Conservation (phyloP, 352 stramenopile species). For the Elongisporangium senticosum region DNA sequence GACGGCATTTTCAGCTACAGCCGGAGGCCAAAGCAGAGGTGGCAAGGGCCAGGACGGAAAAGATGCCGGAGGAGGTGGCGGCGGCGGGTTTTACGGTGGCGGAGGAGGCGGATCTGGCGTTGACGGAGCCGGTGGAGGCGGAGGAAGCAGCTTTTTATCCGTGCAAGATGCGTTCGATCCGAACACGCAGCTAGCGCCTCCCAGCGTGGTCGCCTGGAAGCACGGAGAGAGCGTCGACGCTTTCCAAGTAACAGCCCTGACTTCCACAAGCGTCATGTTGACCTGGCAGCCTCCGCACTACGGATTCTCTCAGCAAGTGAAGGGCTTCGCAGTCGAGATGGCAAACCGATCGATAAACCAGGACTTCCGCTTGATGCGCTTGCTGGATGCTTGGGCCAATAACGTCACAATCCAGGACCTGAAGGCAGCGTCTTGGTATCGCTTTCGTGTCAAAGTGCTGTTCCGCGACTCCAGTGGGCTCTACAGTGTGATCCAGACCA, state of each 20-base stretch:
- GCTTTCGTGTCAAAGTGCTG: conserved; percentile 48
- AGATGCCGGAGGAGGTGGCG: conserved; percentile 72
- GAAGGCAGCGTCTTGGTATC: conserved; percentile 26
- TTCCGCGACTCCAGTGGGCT: conserved; percentile 28
- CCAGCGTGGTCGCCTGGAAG: conserved; percentile 3
- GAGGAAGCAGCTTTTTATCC: conserved; percentile 54
- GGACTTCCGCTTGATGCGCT: conserved; percentile 43
- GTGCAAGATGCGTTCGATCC: conserved; percentile 14
- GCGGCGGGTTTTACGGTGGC: conserved; percentile 68
- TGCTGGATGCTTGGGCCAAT: conserved; percentile 12
- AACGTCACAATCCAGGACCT: conserved; percentile 24
- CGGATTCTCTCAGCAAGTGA: conserved; percentile 31
- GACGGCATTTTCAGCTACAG: conserved; percentile 12
- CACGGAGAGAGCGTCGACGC: conserved; percentile 19
- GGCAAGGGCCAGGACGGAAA: conserved; percentile 72
- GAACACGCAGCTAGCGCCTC: not conserved
- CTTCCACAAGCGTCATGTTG: conserved; percentile 32
- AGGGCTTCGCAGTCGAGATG: conserved; percentile 58
- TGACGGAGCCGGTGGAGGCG: conserved; percentile 53
- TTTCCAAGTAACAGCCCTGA: conserved; percentile 14
- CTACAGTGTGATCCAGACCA: conserved; percentile 25
- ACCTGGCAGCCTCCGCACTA: conserved; percentile 32
- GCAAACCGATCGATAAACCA: conserved; percentile 46
- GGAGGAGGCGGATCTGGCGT: conserved; percentile 58
- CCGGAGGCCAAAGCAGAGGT: conserved; percentile 27